Conservation (phyloP, 2,329 filamentous ascomycete species). For the Sclerotinia spermophila region DNA sequence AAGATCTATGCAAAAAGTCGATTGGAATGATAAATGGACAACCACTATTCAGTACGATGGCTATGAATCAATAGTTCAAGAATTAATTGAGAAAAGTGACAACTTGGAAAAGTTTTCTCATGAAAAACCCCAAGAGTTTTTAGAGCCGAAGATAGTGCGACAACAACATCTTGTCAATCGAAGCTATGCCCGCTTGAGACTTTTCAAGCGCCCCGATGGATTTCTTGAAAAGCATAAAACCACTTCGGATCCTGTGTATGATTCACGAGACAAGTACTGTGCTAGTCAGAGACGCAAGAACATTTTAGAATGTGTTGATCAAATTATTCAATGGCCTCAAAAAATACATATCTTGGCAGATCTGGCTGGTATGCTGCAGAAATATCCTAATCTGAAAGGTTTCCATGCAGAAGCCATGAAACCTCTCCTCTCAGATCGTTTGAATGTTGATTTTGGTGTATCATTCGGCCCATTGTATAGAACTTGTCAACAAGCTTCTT, state of each 20-base stretch:
- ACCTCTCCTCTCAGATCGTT: constrained; percentile 40
- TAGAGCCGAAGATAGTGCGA: background rate
- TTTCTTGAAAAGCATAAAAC: background rate
- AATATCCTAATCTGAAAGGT: constrained; percentile 40
- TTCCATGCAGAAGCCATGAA: constrained; percentile 35
- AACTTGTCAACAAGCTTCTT: constrained; percentile 35
- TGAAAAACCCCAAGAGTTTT: background rate
- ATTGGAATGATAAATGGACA: constrained; percentile 42
- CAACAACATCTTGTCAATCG: constrained; percentile 20
- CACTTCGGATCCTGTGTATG: constrained; percentile 15
- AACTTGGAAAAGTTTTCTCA: constrained; percentile 24
- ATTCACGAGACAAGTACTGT: constrained; percentile 21
- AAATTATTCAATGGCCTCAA: constrained; percentile 32
- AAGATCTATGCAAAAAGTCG: constrained; percentile 43
- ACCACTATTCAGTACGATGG: constrained; percentile 42
- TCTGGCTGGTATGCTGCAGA: constrained; percentile 35
- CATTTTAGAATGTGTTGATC: constrained; percentile 29
- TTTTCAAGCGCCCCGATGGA: background rate
- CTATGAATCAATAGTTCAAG: constrained; percentile 20
- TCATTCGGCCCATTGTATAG: constrained; percentile 46
- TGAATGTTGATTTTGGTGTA: constrained; percentile 39
- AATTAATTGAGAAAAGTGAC: constrained; percentile 24
- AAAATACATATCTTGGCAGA: constrained; percentile 29
- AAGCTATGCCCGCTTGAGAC: constrained; percentile 19
- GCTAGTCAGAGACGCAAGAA: constrained; percentile 18